Evolutionary conservation across 352 stramenopile species (phyloP).

Genomic region (Pythium sukuiense): DNA sequence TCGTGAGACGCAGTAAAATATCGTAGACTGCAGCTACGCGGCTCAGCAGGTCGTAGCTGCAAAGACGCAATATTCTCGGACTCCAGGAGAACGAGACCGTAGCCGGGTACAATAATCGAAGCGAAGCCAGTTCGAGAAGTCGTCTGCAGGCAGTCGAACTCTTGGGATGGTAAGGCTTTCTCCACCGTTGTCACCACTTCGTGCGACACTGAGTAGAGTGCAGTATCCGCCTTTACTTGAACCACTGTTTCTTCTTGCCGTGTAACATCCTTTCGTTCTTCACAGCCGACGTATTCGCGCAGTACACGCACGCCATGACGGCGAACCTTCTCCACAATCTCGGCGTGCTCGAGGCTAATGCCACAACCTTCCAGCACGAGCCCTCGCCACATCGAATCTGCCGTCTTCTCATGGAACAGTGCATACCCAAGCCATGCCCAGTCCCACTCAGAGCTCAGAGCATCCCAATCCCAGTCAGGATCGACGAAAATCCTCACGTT

Average conservation of each 20-base stretch:
- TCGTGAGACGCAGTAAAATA: not conserved
- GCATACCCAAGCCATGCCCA: constrained; percentile 16
- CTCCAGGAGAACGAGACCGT: not conserved
- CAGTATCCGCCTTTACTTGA: not conserved
- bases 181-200: not conserved
- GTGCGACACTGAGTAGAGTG: not conserved
- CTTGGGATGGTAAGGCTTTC: not conserved
- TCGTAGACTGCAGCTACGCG: not conserved
- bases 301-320: not conserved
- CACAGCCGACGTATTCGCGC: not conserved
- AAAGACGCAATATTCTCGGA: not conserved
- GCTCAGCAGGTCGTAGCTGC: not conserved
- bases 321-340: not conserved
- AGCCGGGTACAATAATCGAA: not conserved
- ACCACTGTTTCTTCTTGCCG: too few relatives aligned
- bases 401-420: constrained; percentile 3
- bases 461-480: constrained; percentile 10
- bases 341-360: not conserved
- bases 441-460: not conserved
- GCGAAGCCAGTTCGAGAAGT: not conserved
- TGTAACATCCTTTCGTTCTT: not conserved
- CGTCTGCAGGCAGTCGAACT: not conserved
- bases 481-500: not conserved
- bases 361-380: constrained; percentile 15
- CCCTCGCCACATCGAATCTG: constrained; percentile 8